These are phyloP conservation scores for Pulicaria dysenterica DNA, from an alignment of 129 eudicot genomes.

Conservation along the genomic window DNA sequence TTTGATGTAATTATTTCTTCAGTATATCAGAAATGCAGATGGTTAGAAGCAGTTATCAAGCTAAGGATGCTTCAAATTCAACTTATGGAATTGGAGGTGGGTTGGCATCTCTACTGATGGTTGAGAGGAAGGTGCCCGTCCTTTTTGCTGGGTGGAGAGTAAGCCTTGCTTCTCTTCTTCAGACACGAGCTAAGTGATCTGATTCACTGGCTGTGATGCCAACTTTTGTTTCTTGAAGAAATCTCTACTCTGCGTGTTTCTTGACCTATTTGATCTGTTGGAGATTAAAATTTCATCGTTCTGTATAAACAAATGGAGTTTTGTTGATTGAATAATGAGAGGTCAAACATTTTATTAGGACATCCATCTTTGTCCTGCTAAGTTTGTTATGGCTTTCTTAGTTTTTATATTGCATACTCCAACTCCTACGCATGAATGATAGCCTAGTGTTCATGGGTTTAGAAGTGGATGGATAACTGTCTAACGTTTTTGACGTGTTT, in stretches of 20 bases:
- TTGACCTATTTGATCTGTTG: background rate
- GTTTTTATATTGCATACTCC: too few relatives aligned
- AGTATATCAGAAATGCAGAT: slow-evolving; percentile 47
- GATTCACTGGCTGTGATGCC: slow-evolving; percentile 1
- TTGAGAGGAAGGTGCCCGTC: slow-evolving; percentile 41
- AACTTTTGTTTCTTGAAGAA: background rate
- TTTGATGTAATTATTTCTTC: background rate
- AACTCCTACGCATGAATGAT: too few relatives aligned
- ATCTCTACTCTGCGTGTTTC: background rate
- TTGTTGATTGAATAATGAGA: slow-evolving; percentile 6
- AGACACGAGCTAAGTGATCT: slow-evolving; percentile 34
- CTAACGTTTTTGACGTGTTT: too few relatives aligned
- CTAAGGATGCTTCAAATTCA: slow-evolving; percentile 27
- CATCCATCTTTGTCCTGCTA: too few relatives aligned
- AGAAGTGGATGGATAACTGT: too few relatives aligned
- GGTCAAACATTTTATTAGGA: too few relatives aligned
- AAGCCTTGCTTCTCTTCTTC: slow-evolving; percentile 40
- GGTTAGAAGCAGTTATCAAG: slow-evolving; percentile 37
- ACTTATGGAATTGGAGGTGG: slow-evolving; percentile 39
- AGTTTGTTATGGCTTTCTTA: too few relatives aligned
- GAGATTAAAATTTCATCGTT: background rate
- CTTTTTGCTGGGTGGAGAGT: slow-evolving; percentile 51
- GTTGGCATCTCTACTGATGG: slow-evolving; percentile 38
- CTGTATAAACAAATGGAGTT: background rate
- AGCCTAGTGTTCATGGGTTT: too few relatives aligned